Evolutionary conservation across 495 filamentous ascomycete species (phyloP).

Genomic region (Delitschia confertaspora): DNA sequence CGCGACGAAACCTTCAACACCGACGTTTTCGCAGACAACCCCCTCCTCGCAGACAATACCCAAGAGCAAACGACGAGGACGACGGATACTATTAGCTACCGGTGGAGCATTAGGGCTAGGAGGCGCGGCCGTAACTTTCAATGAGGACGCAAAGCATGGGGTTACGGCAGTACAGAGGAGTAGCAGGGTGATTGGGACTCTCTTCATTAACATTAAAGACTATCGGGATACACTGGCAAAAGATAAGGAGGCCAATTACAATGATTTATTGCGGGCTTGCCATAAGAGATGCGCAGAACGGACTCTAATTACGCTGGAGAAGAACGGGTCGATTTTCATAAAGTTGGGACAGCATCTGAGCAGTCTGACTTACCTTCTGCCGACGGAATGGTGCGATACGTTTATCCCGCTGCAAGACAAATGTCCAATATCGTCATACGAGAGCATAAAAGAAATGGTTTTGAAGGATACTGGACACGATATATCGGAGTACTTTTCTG

Average conservation of each 20-base stretch:
- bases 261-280: conserved; percentile 64
- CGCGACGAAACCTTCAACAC: too few species aligned
- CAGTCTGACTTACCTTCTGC: conserved; percentile 93
- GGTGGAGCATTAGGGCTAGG: conserved; percentile 47
- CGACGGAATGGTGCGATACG: conserved; percentile 87
- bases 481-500: conserved; percentile 74
- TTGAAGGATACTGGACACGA: conserved; percentile 67
- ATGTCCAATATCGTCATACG: conserved; percentile 86
- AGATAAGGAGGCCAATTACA: conserved; percentile 51
- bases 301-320: conserved; percentile 78
- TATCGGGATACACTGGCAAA: conserved; percentile 51
- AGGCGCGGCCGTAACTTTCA: conserved; percentile 54
- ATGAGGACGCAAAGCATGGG: conserved; percentile 61
- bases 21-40: too few species aligned
- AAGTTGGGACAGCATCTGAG: conserved; percentile 95
- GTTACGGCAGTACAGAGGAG: conserved; percentile 68
- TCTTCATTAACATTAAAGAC: conserved; percentile 81
- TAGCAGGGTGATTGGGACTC: conserved; percentile 64
- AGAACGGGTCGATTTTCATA: conserved; percentile 96
- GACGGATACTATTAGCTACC: conserved; percentile 40
- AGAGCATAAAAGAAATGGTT: conserved; percentile 83
- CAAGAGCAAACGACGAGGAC: conserved; percentile 12
- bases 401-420: conserved; percentile 95
- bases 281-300: conserved; percentile 89
- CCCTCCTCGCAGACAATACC: background rate